Conservation (phyloP, 83 land plant genomes). For the Thuja plicata region DNA sequence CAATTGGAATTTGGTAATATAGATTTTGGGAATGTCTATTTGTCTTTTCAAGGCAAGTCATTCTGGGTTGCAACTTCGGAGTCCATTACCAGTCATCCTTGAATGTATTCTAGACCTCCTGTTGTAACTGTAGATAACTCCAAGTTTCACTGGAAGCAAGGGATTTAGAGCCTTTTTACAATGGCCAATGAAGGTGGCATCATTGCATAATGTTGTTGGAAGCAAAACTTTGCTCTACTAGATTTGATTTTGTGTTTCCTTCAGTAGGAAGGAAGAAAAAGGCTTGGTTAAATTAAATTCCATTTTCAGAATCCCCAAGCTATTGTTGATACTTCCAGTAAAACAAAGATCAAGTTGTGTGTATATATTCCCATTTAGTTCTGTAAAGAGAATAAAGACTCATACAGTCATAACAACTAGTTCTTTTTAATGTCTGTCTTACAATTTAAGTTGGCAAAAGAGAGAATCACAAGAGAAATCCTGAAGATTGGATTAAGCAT, state of each 20-base stretch:
- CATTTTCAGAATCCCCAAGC: background rate
- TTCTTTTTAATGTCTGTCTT: background rate
- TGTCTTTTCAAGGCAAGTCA: background rate
- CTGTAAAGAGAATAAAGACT: background rate
- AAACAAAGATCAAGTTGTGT: background rate
- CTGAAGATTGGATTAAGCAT: background rate
- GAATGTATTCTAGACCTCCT: background rate
- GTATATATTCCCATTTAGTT: background rate
- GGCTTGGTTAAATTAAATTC: background rate
- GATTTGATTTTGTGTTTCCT: background rate
- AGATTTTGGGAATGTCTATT: background rate
- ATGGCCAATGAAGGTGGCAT: background rate
- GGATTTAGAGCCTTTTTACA: constrained; percentile 6
- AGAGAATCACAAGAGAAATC: background rate
- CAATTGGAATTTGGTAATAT: background rate
- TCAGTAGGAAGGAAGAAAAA: background rate
- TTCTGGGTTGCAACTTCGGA: background rate
- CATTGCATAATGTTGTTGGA: background rate
- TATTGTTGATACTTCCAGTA: background rate
- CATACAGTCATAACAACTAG: background rate
- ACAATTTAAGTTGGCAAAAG: background rate
- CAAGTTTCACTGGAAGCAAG: background rate
- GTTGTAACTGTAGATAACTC: background rate
- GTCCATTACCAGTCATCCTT: background rate
- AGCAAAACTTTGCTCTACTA: background rate